These are phyloP conservation scores for Uncinocarpus reesii DNA, from an alignment of 2,329 filamentous ascomycete species.

Conservation along the genomic window DNA sequence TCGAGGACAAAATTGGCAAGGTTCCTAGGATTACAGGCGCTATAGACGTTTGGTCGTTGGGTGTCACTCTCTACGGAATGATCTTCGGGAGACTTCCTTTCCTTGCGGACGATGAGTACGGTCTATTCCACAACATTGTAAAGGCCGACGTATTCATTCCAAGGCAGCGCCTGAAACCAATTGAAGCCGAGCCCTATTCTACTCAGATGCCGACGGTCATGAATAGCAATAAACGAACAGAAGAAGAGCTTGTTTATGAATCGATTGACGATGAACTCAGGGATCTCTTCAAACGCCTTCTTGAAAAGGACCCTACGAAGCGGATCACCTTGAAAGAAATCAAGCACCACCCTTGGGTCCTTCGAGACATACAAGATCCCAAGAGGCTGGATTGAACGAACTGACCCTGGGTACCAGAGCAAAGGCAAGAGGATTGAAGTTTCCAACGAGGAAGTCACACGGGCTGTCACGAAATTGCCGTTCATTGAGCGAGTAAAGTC, in stretches of 20 bases:
- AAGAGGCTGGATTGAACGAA: constrained; percentile 81
- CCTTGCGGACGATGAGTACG: constrained; percentile 79
- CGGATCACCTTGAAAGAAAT: constrained; percentile 85
- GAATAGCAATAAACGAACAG: constrained; percentile 59
- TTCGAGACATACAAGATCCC: constrained; percentile 66
- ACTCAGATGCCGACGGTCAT: constrained; percentile 43
- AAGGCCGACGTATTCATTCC: constrained; percentile 90
- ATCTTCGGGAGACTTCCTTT: constrained; percentile 92
- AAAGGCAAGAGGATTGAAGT: constrained; percentile 83
- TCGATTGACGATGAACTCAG: constrained; percentile 68
- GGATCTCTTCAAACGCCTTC: constrained; percentile 67
- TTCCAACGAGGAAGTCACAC: constrained; percentile 78
- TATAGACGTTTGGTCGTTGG: constrained; percentile 95
- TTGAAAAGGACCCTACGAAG: constrained; percentile 80
- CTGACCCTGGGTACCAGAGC: constrained; percentile 68
- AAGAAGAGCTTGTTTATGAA: constrained; percentile 74
- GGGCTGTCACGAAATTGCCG: constrained; percentile 79
- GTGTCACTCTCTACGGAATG: constrained; percentile 90
- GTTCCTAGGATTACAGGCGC: constrained; percentile 72
- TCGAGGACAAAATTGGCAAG: constrained; percentile 43
- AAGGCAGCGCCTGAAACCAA: constrained; percentile 65
- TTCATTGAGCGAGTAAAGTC: constrained; percentile 77
- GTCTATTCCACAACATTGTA: constrained; percentile 83
- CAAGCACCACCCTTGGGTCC: constrained; percentile 87
- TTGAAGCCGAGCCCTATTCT: constrained; percentile 41